These are phyloP conservation scores for Entomortierella beljakovae DNA, from an alignment of 192 early-diverging fungal species.

Conservation along the genomic window DNA sequence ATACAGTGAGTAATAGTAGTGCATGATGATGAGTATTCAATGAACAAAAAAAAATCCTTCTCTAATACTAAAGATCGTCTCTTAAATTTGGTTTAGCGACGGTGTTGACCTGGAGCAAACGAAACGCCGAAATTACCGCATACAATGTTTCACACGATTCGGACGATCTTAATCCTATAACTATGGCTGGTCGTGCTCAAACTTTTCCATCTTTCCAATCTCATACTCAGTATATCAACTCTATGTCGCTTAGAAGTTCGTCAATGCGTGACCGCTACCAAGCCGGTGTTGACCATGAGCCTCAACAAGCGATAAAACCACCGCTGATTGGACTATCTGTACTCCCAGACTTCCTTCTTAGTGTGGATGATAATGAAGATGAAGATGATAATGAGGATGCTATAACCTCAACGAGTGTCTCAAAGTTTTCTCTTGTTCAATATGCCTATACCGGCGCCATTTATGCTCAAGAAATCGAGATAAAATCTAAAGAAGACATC, in stretches of 20 bases:
- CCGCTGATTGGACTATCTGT: constrained; percentile 20
- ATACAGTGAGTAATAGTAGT: constrained; percentile 6
- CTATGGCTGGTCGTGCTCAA: constrained; percentile 13
- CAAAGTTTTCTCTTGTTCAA: constrained; percentile 27
- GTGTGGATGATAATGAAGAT: constrained; percentile 7
- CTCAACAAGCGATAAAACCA: constrained; percentile 21
- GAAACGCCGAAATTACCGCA: constrained; percentile 22
- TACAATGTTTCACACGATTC: constrained; percentile 34
- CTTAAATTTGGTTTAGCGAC: constrained; percentile 25
- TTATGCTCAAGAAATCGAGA: constrained; percentile 35
- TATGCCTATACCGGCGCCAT: constrained; percentile 31
- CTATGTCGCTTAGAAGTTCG: constrained; percentile 24
- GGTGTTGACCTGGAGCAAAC: constrained; percentile 16
- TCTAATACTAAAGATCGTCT: background rate
- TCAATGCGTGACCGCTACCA: background rate
- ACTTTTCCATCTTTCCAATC: constrained; percentile 29
- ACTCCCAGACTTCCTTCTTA: background rate
- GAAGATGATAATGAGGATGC: background rate
- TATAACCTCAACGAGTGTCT: background rate
- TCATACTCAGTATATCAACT: constrained; percentile 38
- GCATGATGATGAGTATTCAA: no score
- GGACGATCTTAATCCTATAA: constrained; percentile 1
- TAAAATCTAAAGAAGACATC: constrained; percentile 6
- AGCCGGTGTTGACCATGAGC: background rate
- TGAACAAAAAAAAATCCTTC: no score